These are phyloP conservation scores for Pinus taeda DNA, from an alignment of 75 land plant species.

Conservation along the genomic window DNA sequence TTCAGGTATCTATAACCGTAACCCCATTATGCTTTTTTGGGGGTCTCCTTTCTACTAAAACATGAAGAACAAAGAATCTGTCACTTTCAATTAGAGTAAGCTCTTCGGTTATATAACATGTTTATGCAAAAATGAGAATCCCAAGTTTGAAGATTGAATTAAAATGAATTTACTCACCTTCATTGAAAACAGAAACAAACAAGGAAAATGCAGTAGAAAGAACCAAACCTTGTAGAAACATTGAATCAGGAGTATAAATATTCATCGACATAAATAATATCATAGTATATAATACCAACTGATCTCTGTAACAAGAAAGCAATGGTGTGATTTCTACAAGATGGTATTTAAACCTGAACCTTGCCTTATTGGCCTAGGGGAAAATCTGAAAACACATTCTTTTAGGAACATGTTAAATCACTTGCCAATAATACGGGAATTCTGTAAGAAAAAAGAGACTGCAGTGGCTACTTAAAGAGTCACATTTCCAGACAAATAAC, in stretches of 20 bases:
- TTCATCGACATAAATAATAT: neutral
- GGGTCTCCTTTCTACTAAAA: neutral
- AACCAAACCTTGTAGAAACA: neutral
- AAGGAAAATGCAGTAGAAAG: neutral
- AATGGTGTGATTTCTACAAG: neutral
- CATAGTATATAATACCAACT: neutral
- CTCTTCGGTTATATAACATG: neutral
- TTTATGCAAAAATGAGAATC: neutral
- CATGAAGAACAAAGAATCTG: no score
- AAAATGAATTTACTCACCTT: neutral
- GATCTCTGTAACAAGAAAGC: neutral
- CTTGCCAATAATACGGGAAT: no score
- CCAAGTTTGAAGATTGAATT: neutral
- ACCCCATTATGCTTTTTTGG: neutral
- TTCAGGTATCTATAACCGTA: no score
- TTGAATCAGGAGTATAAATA: neutral
- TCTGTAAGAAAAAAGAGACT: no score
- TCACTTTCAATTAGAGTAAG: neutral
- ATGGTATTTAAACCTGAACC: neutral
- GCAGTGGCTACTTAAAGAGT: no score
- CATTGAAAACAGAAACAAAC: neutral
- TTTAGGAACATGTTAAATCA: no score
- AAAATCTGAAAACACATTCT: neutral
- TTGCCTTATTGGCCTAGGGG: neutral
- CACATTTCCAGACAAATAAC: no score